A percentile compares a stretch with the other conserved stretches of the same genome.
These are phyloP conservation scores for Hyphodiscus hymeniophilus DNA, from an alignment of 495 filamentous ascomycete genomes.

Conservation along the genomic window DNA sequence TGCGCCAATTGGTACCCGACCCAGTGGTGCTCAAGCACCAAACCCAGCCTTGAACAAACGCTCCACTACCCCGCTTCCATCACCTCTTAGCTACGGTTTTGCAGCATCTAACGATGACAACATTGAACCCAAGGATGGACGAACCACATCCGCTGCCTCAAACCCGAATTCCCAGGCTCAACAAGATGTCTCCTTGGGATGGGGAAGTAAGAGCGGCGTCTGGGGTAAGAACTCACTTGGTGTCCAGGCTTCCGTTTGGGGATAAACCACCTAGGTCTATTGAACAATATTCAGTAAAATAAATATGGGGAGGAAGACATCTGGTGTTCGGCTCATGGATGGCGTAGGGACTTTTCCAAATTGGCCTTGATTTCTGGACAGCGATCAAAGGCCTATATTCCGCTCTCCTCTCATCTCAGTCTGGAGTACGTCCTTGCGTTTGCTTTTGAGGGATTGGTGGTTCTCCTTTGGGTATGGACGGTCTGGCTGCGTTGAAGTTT, in stretches of 20 bases:
- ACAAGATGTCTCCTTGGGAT: slow-evolving; percentile 43
- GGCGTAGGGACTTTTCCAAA: not conserved
- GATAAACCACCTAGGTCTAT: slow-evolving; percentile 32
- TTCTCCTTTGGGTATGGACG: not conserved
- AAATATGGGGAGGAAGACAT: not conserved
- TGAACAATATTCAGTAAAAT: not conserved
- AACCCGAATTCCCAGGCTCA: slow-evolving; percentile 35
- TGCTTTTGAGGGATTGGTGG: not conserved
- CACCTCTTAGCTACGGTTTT: slow-evolving; percentile 77
- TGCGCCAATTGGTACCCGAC: slow-evolving; percentile 90
- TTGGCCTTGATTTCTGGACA: not conserved
- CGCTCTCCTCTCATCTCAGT: not conserved
- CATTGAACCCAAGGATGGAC: slow-evolving; percentile 19
- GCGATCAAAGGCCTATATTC: not conserved
- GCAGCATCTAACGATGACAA: slow-evolving; percentile 33
- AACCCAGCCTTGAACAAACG: slow-evolving; percentile 64
- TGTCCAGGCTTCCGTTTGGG: slow-evolving; percentile 72
- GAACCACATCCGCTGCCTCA: slow-evolving; percentile 27
- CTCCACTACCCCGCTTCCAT: slow-evolving; percentile 82
- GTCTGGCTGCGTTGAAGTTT: not conserved
- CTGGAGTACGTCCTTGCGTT: not conserved
- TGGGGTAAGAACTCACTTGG: slow-evolving; percentile 69
- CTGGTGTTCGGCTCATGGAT: slow-evolving; percentile 4
- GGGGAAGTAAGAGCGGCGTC: slow-evolving; percentile 63
- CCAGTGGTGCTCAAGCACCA: slow-evolving; percentile 40